Percentiles rank a stretch among this genome's conserved stretches.
Conservation (phyloP, 257 asterid species). For the Linaria vulgaris region DNA sequence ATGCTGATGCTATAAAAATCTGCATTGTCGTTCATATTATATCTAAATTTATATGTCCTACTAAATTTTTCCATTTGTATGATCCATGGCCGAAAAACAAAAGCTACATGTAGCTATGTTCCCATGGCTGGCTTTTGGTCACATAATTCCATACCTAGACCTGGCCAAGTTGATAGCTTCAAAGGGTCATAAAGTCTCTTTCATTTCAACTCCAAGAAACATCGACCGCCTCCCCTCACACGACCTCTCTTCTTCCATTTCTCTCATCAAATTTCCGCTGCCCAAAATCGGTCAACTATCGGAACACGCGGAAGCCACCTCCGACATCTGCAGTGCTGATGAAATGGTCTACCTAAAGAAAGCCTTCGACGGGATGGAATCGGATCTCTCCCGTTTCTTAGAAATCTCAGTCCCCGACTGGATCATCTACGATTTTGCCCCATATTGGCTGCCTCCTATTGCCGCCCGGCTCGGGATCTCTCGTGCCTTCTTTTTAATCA, state of each 20-base stretch:
- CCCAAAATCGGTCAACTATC: constrained; percentile 26
- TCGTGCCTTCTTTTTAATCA: constrained; percentile 24
- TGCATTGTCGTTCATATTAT: no score
- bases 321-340: constrained; percentile 14
- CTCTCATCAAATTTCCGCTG: constrained; percentile 36
- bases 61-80: no score
- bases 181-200: no score
- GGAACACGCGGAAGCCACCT: constrained; percentile 27
- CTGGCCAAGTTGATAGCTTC: no score
- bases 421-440: constrained; percentile 34
- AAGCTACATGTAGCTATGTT: no score
- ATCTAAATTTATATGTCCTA: no score
- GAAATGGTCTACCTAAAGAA: constrained; percentile 13
- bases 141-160: no score
- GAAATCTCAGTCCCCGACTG: constrained; percentile 24
- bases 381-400: constrained; percentile 24
- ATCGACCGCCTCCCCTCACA: no score
- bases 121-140: no score
- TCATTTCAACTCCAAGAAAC: no score
- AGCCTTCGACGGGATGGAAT: constrained; percentile 27
- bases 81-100: no score
- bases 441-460: constrained; percentile 37
- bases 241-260: constrained; percentile 25
- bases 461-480: constrained; percentile 25
- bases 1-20: no score